Conservation (phyloP, 2,329 filamentous ascomycete species). For the Chaetomium strumarium region DNA sequence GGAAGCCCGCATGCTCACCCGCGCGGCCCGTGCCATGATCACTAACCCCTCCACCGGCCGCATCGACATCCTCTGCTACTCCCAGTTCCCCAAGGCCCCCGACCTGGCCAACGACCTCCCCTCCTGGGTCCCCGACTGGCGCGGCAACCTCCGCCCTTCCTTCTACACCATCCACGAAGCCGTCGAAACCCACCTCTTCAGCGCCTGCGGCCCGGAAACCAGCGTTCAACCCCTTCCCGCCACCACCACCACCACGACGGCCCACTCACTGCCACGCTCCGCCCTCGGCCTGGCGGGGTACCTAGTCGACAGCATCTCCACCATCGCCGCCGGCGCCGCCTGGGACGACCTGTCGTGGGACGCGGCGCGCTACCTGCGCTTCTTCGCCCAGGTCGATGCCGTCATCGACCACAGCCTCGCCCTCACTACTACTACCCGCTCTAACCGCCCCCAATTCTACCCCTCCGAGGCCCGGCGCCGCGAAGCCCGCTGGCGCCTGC, state of each 20-base stretch:
- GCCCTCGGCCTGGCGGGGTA: slow-evolving; percentile 8
- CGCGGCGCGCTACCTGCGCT: neutral
- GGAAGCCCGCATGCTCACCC: slow-evolving; percentile 2
- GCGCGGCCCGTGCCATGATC: slow-evolving; percentile 13
- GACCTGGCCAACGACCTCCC: neutral
- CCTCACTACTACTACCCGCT: neutral
- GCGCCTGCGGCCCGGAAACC: slow-evolving; percentile 2
- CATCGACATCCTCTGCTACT: slow-evolving; percentile 9
- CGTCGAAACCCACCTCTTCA: slow-evolving; percentile 1
- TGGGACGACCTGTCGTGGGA: slow-evolving; percentile 3
- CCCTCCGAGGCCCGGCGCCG: neutral
- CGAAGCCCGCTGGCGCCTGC: slow-evolving; percentile 10
- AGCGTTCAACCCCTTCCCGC: neutral
- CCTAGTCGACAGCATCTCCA: slow-evolving; percentile 7
- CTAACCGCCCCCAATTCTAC: neutral
- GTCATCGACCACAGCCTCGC: neutral
- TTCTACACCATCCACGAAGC: slow-evolving; percentile 7
- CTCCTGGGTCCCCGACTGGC: slow-evolving; percentile 18
- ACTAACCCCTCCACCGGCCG: neutral
- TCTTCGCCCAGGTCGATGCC: neutral
- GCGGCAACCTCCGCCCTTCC: neutral
- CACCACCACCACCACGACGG: too few species aligned
- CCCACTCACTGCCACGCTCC: neutral
- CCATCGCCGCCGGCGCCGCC: neutral
- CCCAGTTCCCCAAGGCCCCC: slow-evolving; percentile 10